phyloP scores from a whole-genome alignment of 495 filamentous ascomycete genomes.

The Daldinia vernicosa region DNA sequence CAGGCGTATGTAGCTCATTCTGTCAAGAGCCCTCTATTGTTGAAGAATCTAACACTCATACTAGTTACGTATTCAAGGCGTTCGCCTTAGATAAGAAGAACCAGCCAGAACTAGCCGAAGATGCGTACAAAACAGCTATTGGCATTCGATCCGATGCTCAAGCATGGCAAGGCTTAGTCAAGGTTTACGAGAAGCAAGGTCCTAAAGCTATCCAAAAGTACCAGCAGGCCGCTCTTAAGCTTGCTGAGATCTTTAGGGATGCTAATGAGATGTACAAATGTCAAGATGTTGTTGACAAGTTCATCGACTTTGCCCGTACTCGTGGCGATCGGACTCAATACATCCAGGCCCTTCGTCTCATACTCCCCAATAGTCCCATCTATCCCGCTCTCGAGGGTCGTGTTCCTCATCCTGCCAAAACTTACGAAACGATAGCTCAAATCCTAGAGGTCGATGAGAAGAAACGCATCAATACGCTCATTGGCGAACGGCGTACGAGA shows the following conservation, averaged over 20 bases:
- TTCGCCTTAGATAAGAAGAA: constrained; percentile 80
- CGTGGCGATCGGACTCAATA: constrained; percentile 77
- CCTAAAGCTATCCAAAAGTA: constrained; percentile 75
- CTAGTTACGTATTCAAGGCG: constrained; percentile 81
- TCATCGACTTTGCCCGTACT: constrained; percentile 71
- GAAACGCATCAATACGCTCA: constrained; percentile 88
- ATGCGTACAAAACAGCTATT: constrained; percentile 79
- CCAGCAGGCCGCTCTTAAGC: constrained; percentile 70
- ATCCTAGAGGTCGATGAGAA: constrained; percentile 88
- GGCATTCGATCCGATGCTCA: constrained; percentile 64
- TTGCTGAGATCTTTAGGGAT: constrained; percentile 78
- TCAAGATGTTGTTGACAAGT: constrained; percentile 83
- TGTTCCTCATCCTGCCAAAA: constrained; percentile 79
- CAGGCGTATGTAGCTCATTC: constrained; percentile 66
- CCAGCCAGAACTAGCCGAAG: constrained; percentile 73
- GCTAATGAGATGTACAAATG: constrained; percentile 73
- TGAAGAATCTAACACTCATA: constrained; percentile 18
- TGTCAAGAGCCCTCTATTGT: not conserved
- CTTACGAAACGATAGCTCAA: constrained; percentile 85
- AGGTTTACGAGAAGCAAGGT: constrained; percentile 81
- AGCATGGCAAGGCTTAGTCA: constrained; percentile 91
- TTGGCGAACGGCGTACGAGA: constrained; percentile 86
- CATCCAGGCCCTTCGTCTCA: constrained; percentile 73
- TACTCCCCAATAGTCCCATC: constrained; percentile 78
- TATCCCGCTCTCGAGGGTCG: constrained; percentile 88